Conservation (phyloP, 139 green algal genomes). For the Pleodorina starrii region DNA sequence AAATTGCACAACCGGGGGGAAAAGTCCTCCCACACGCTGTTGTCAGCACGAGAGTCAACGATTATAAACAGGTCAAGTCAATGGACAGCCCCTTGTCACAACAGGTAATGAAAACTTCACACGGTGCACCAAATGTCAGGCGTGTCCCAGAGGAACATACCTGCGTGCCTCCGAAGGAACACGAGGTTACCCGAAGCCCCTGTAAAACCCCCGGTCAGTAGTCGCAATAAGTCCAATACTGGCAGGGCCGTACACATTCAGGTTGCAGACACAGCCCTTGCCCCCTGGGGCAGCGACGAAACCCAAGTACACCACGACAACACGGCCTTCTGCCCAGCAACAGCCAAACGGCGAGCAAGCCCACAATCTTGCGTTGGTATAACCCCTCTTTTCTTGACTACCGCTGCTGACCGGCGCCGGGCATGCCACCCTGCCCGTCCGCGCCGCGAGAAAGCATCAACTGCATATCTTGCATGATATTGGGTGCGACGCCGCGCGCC, state of each 20-base stretch:
- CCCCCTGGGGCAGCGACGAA: no score
- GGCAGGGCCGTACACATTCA: no score
- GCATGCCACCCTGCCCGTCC: conserved; percentile 38
- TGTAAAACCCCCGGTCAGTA: no score
- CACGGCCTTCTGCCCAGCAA: background rate
- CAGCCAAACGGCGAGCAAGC: background rate
- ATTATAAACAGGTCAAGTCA: background rate
- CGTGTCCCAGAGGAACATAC: no score
- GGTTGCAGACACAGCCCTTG: no score
- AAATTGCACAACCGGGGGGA: no score
- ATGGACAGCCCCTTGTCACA: background rate
- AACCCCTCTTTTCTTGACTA: background rate
- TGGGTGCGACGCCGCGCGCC: background rate
- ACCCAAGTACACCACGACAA: background rate
- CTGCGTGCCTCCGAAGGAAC: background rate
- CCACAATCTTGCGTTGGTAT: background rate
- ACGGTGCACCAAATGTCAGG: background rate
- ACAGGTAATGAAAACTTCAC: background rate
- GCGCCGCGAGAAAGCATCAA: conserved; percentile 11
- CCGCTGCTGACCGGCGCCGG: conserved; percentile 37
- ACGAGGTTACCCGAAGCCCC: no score
- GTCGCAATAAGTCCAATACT: background rate
- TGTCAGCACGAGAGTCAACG: background rate
- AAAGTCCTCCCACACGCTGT: no score
- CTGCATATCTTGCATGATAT: conserved; percentile 27